Evolutionary conservation across 2,329 filamentous ascomycete species (phyloP), one percentile per base, ranked within the genome.

Genomic region (Epichloe hybrida): DNA sequence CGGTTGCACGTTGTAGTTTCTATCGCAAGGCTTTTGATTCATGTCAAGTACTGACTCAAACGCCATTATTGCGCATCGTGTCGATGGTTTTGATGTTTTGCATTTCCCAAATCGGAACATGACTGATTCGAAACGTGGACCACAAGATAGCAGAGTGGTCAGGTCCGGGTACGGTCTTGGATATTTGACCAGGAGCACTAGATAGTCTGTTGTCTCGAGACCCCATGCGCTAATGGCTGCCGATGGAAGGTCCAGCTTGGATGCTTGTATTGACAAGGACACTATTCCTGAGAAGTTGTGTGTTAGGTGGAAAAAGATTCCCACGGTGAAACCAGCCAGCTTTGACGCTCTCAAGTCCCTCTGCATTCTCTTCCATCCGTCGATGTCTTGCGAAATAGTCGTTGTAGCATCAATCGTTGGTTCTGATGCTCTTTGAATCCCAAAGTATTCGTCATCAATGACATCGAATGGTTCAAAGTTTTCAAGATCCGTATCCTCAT

Each of bases 181-280:
- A 56, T 85, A 85, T 37, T 76, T 76, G 42, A 93, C 75, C 21
- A 95, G 70, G 4, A 94, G 71, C 4, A 91, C 76, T 39, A 95
- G 64, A 59, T 91, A 90, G 36, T 89, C 83, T 0, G 72, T 66
- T 0, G 72, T 66, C 13, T 76, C 66, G 11, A 95, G 64, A 53
- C 83, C 76, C 89, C 89, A 95, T 1, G 88, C 86, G 59, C 84
- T 75, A 65, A 88, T 77, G 0, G 81, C 82, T 59, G 90, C 86
- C 38, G 83, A 75, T 0, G 86, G 84, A 12, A 95, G 77, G 0
- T 77, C 81, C 1, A 95, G 75, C 57, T 84, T 85, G 4, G 75
- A 70, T 34, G 86, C 77, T 4, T 80, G 80, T 34, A 86, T 76
- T 0, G 88, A 88, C 2, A 93, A 65, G 4, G 80, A 81, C 17